Conservation (phyloP, 331 rosid species). For the Saraca asoca region DNA sequence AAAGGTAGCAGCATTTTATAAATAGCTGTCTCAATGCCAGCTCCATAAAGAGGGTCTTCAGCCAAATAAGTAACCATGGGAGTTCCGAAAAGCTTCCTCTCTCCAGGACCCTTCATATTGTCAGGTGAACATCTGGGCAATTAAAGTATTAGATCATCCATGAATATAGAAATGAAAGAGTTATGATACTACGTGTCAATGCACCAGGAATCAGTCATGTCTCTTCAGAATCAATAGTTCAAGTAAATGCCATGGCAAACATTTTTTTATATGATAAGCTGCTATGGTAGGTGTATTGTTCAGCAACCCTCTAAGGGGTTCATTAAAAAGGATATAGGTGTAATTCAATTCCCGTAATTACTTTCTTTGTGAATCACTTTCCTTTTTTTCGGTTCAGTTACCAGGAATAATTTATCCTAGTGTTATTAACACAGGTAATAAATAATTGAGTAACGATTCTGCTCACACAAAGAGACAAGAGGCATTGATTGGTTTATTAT, state of each 20-base stretch:
- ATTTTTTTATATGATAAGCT: slow-evolving; percentile 20
- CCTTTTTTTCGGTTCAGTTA: too few species aligned
- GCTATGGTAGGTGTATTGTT: slow-evolving; percentile 9
- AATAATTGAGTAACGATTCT: too few species aligned
- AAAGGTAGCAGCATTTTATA: slow-evolving; percentile 67
- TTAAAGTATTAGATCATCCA: slow-evolving; percentile 34
- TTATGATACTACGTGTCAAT: slow-evolving; percentile 26
- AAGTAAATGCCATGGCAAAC: slow-evolving; percentile 26
- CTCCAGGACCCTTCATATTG: slow-evolving; percentile 57
- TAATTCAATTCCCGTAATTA: too few species aligned
- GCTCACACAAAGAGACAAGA: neutral
- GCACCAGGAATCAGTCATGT: slow-evolving; percentile 31
- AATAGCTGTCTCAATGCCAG: slow-evolving; percentile 58
- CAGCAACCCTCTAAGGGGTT: slow-evolving; percentile 5
- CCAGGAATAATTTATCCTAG: too few species aligned
- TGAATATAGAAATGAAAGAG: slow-evolving; percentile 25
- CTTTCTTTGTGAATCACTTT: too few species aligned
- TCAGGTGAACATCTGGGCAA: slow-evolving; percentile 50
- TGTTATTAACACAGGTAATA: too few species aligned
- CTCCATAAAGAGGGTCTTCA: slow-evolving; percentile 60
- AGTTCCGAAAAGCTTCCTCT: slow-evolving; percentile 75
- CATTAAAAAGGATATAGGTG: too few species aligned
- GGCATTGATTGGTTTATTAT: too few species aligned
- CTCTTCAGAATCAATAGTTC: slow-evolving; percentile 20
- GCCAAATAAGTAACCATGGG: slow-evolving; percentile 79